Base-by-base conservation (phyloP, 1,139 yeast genomes). In the Nadsonia commutata region DNA sequence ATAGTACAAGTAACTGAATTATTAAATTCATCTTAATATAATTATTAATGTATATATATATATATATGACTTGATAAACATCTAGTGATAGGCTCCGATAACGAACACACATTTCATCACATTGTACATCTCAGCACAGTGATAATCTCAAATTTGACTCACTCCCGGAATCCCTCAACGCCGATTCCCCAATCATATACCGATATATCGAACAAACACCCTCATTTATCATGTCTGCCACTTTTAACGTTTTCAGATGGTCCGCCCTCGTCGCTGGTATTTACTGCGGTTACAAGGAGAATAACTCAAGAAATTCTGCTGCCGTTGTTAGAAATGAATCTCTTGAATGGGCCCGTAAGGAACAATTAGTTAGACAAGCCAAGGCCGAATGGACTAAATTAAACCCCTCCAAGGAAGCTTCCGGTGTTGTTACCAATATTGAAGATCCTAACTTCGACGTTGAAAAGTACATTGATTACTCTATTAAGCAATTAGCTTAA, bases 401-500 rank as follows among this genome's bases (percentile, higher is more conserved):
- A 59, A 72, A 80, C 65, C 66, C 68, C 56, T 62, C 60, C 44
- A 58, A 48, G 62, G 60, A 42, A 53, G 53, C 55, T n/a, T 55
- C 58, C 23, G 52, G 55, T 40, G 61, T 65, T 46, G 67, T 78
- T 46, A 68, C 83, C 54, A 79, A 85, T 67, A 73, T 88, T 65
- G 93, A 84, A 58, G 95, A 86, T 66, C 93, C 94, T 55, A 81
- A 85, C 70, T 75, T 85, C 64, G 96, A 88, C 63, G 71, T 82
- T 53, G 95, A 69, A 47, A 67, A 61, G 51, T 56, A 53, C 55
- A 54, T 63, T 44, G 56, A 57, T 49, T 50, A 54, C 54, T 55
- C 59, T 43, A 51, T 62, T 49, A 51, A 56, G 48, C 50, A 52
- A 47, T 48, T 46, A 43, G 41, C 41, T 37, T 36, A 40, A 36